Conservation (phyloP, 2,329 filamentous ascomycete genomes). For the Neophaeococcomyces mojaviensis region DNA sequence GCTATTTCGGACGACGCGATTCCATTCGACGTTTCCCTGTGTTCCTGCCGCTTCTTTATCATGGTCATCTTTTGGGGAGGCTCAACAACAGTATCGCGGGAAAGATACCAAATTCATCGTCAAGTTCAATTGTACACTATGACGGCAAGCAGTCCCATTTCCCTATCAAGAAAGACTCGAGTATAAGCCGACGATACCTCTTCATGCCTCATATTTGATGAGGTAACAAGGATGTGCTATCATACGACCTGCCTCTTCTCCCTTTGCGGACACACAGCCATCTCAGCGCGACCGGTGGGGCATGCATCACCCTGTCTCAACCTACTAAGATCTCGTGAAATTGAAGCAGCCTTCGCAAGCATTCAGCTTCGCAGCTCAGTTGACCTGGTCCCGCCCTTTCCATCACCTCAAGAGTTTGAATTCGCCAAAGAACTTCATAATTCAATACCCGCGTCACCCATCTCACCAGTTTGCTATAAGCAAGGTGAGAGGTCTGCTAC, state of each 20-base stretch:
- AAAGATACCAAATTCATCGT: too few relatives aligned
- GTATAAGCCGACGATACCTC: too few relatives aligned
- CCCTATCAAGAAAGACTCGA: too few relatives aligned
- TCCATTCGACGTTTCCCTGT: too few relatives aligned
- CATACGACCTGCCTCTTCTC: conserved; percentile 17
- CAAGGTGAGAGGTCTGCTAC: neutral
- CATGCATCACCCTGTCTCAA: conserved; percentile 10
- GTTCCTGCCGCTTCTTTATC: too few relatives aligned
- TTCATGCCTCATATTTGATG: neutral
- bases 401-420: conserved; percentile 1
- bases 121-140: too few relatives aligned
- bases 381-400: neutral
- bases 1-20: too few relatives aligned
- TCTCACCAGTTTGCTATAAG: neutral
- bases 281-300: conserved; percentile 7
- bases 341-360: neutral
- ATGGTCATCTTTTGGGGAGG: too few relatives aligned
- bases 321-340: neutral
- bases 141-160: too few relatives aligned
- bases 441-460: neutral
- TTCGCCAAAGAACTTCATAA: neutral
- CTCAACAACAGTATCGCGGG: too few relatives aligned
- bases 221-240: conserved; percentile 16
- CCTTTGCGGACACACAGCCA: conserved; percentile 13
- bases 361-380: neutral